These are phyloP conservation scores for Penicillium rolfsii DNA, from an alignment of 2,329 filamentous ascomycete species.

Conservation along the genomic window DNA sequence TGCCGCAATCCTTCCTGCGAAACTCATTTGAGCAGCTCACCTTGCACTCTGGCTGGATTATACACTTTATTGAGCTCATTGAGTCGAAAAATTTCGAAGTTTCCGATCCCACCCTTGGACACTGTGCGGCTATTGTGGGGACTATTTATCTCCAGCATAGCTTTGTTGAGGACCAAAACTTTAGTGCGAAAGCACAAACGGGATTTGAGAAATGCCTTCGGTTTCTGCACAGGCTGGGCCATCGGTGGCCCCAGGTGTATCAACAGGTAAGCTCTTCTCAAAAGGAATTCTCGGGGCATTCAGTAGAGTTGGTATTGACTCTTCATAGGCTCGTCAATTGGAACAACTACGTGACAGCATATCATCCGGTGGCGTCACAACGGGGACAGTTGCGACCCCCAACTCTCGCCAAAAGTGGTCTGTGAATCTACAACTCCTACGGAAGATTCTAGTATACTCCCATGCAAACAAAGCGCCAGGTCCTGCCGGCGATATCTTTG, in stretches of 20 bases:
- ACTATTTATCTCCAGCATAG: slow-evolving; percentile 57
- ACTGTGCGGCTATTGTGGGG: slow-evolving; percentile 53
- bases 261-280: slow-evolving; percentile 21
- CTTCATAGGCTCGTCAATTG: slow-evolving; percentile 27
- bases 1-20: slow-evolving; percentile 56
- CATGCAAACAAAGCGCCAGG: slow-evolving; percentile 34
- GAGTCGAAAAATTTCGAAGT: slow-evolving; percentile 47
- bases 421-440: slow-evolving; percentile 42
- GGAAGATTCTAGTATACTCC: slow-evolving; percentile 45
- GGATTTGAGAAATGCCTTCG: slow-evolving; percentile 46
- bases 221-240: slow-evolving; percentile 40
- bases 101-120: slow-evolving; percentile 48
- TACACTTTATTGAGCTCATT: slow-evolving; percentile 51
- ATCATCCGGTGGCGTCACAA: slow-evolving; percentile 24
- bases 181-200: slow-evolving; percentile 41
- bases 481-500: slow-evolving; percentile 24
- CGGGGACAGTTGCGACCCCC: slow-evolving; percentile 4
- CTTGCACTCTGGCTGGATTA: slow-evolving; percentile 53
- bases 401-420: slow-evolving; percentile 32
- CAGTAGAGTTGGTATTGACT: not conserved
- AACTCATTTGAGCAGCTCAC: slow-evolving; percentile 54
- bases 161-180: slow-evolving; percentile 44
- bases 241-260: slow-evolving; percentile 43
- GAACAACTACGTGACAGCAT: slow-evolving; percentile 41
- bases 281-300: not conserved